Evolutionary conservation across 495 filamentous ascomycete species (phyloP).

Genomic region (Penicillium manginii): DNA sequence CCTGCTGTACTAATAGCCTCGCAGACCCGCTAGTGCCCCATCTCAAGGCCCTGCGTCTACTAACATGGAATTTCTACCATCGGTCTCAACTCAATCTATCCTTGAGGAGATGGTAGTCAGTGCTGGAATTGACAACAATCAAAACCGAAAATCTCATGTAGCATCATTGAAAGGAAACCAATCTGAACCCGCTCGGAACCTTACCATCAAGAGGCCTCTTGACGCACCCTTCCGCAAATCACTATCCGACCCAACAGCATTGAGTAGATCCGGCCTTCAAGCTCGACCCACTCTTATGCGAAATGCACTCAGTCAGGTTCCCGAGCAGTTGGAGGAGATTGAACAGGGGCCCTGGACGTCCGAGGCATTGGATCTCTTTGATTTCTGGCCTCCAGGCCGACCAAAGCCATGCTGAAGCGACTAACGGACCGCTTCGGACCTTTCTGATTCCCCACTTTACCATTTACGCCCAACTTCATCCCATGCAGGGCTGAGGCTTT

Average conservation of each 20-base stretch:
- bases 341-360: constrained; percentile 58
- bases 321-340: constrained; percentile 13
- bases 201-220: constrained; percentile 13
- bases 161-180: background rate
- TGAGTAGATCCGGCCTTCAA: constrained; percentile 22
- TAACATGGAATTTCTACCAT: constrained; percentile 32
- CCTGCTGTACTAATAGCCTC: constrained; percentile 19
- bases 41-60: constrained; percentile 8
- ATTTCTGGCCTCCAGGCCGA: constrained; percentile 52
- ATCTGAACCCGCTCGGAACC: constrained; percentile 2
- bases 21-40: constrained; percentile 10
- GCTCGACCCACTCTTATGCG: constrained; percentile 17
- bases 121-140: constrained; percentile 1
- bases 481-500: background rate
- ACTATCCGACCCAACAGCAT: constrained; percentile 38
- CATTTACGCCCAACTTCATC: background rate
- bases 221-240: constrained; percentile 41
- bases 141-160: constrained; percentile 1
- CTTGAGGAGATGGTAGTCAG: constrained; percentile 36
- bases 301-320: constrained; percentile 22
- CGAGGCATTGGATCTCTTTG: constrained; percentile 64
- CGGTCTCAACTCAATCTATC: constrained; percentile 35
- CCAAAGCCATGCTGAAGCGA: constrained; percentile 33
- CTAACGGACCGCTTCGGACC: no score
- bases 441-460: background rate